Percentiles rank a stretch among this genome's conserved stretches.
These are phyloP conservation scores for Racocetra persica DNA, from an alignment of 371 early-diverging fungal species.

Conservation along the genomic window DNA sequence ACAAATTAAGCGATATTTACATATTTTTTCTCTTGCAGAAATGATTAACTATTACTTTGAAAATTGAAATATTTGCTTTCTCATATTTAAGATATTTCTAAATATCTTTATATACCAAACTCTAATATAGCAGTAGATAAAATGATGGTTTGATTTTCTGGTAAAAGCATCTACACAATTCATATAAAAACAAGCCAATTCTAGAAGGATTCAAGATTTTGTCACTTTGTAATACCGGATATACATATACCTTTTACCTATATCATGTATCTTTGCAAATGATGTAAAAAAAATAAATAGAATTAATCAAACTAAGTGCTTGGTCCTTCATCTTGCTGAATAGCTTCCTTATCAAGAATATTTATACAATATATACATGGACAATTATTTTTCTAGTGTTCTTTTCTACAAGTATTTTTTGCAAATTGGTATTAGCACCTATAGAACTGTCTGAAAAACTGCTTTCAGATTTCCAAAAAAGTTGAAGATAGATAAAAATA, in stretches of 20 bases:
- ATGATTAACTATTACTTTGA: neutral
- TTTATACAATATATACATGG: constrained; percentile 44
- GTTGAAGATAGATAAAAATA: too few species aligned
- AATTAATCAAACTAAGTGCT: neutral
- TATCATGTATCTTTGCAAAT: neutral
- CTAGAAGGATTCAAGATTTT: constrained; percentile 47
- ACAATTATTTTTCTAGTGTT: constrained; percentile 45
- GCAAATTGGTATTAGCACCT: constrained; percentile 31
- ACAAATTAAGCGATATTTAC: neutral
- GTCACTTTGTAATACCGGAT: constrained; percentile 43
- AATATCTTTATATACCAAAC: too few species aligned
- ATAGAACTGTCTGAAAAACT: neutral
- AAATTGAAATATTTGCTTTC: constrained; percentile 28
- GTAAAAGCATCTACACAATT: neutral
- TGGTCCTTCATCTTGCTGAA: constrained; percentile 41
- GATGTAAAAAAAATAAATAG: neutral
- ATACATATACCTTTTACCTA: constrained; percentile 46
- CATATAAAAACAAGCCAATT: constrained; percentile 4
- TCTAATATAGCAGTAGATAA: too few species aligned
- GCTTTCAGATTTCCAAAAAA: too few species aligned
- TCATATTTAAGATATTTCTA: too few species aligned
- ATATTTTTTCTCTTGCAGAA: neutral
- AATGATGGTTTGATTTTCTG: constrained; percentile 33
- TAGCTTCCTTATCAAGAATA: neutral
- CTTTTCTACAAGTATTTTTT: constrained; percentile 39